Conservation (phyloP, 1,284 basidiomycete genomes). For the Rhodotorula sp. region DNA sequence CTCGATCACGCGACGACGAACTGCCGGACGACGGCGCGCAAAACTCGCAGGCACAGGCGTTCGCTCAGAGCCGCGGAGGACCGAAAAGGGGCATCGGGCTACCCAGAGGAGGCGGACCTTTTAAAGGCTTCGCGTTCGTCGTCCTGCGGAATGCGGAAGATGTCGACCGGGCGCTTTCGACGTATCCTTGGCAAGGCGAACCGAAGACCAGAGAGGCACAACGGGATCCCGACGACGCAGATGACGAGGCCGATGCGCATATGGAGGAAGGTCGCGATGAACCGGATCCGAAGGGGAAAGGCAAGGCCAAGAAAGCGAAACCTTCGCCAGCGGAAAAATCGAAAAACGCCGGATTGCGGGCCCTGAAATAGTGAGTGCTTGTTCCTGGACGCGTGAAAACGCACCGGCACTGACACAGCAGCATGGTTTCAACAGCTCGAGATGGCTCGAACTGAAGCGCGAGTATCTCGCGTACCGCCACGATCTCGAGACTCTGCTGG, state of each 20-base stretch:
- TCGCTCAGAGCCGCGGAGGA: slow-evolving; percentile 4
- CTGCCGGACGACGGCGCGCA: not conserved
- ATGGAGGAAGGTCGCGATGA: not conserved
- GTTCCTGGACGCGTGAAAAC: too few relatives aligned
- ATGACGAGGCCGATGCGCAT: not conserved
- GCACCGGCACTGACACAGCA: not conserved
- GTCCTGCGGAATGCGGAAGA: slow-evolving; percentile 28
- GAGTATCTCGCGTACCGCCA: slow-evolving; percentile 36
- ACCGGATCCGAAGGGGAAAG: not conserved
- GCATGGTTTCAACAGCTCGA: not conserved
- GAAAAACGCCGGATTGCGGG: slow-evolving; percentile 9
- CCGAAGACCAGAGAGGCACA: not conserved
- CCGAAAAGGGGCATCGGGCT: slow-evolving; percentile 6
- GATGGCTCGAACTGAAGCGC: slow-evolving; percentile 32
- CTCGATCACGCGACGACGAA: not conserved
- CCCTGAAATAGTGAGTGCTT: slow-evolving; percentile 21
- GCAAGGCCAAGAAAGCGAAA: slow-evolving; percentile 12
- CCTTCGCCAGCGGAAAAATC: not conserved
- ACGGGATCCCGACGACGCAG: not conserved
- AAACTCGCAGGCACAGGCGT: slow-evolving; percentile 19
- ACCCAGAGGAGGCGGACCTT: slow-evolving; percentile 42
- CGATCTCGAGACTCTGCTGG: slow-evolving; percentile 20
- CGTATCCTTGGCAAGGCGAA: slow-evolving; percentile 32
- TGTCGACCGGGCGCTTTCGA: slow-evolving; percentile 10
- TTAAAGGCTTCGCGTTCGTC: slow-evolving; percentile 43